Evolutionary conservation across 805 yeast genomes (phyloP).

Genomic region (Candida orba): DNA sequence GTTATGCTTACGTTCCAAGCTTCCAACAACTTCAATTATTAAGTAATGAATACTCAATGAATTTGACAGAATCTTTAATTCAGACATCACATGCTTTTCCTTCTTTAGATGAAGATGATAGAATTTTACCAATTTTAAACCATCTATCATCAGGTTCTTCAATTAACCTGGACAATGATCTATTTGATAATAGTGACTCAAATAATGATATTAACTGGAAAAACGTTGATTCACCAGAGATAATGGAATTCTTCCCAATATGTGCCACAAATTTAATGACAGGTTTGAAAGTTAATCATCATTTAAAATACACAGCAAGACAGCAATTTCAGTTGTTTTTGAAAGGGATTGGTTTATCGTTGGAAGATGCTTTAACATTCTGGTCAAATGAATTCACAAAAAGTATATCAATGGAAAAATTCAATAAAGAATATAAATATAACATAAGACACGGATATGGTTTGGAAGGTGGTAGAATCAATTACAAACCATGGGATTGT

Average conservation of each 20-base stretch:
- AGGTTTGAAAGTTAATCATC: slow-evolving; percentile 54
- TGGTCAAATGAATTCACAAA: slow-evolving; percentile 73
- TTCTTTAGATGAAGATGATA: slow-evolving; percentile 83
- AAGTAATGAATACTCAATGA: slow-evolving; percentile 57
- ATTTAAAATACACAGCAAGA: slow-evolving; percentile 77
- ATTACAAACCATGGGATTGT: slow-evolving; percentile 84
- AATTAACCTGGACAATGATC: slow-evolving; percentile 23
- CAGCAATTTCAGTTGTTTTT: slow-evolving; percentile 79
- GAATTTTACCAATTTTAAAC: slow-evolving; percentile 76
- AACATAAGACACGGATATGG: slow-evolving; percentile 88
- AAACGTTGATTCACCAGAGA: slow-evolving; percentile 46
- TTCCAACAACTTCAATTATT: slow-evolving; percentile 69
- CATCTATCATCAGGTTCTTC: slow-evolving; percentile 72
- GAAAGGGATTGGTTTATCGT: slow-evolving; percentile 81
- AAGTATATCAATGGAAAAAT: slow-evolving; percentile 59
- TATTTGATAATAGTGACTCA: slow-evolving; percentile 11
- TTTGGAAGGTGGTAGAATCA: slow-evolving; percentile 80
- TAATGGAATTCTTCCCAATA: slow-evolving; percentile 67
- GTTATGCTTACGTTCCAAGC: slow-evolving; percentile 81
- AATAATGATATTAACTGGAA: slow-evolving; percentile 50
- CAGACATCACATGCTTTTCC: slow-evolving; percentile 74
- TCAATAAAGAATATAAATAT: slow-evolving; percentile 83
- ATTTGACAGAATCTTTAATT: slow-evolving; percentile 38
- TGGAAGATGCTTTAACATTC: slow-evolving; percentile 82
- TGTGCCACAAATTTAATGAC: slow-evolving; percentile 66